These are phyloP conservation scores for Candida xiaguanensis DNA, from an alignment of 805 yeast species.

Conservation along the genomic window DNA sequence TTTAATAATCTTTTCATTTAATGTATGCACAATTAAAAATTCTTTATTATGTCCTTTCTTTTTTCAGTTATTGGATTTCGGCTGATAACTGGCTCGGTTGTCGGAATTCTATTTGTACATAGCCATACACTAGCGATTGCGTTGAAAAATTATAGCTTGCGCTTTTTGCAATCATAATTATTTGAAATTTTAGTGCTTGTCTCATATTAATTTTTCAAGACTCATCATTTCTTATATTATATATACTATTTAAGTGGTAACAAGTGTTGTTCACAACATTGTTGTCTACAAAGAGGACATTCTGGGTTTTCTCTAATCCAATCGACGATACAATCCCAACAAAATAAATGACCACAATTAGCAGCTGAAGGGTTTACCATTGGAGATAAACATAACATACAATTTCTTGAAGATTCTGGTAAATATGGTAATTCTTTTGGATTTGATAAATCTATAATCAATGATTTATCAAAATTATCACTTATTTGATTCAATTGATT, in stretches of 20 bases:
- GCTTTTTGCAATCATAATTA: background rate
- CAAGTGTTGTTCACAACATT: slow-evolving; percentile 57
- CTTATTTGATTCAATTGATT: slow-evolving; percentile 9
- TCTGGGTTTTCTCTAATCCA: slow-evolving; percentile 88
- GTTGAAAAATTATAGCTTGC: no score
- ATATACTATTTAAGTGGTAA: slow-evolving; percentile 40
- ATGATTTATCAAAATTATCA: slow-evolving; percentile 10
- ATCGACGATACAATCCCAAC: slow-evolving; percentile 87
- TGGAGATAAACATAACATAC: slow-evolving; percentile 78
- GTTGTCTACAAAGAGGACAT: slow-evolving; percentile 88
- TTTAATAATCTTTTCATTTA: no score
- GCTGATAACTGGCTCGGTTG: no score
- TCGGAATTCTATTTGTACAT: no score
- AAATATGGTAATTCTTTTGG: slow-evolving; percentile 59
- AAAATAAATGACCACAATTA: slow-evolving; percentile 87
- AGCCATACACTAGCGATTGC: no score
- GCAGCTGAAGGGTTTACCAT: slow-evolving; percentile 85
- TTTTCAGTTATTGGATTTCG: no score
- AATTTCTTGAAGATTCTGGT: slow-evolving; percentile 64
- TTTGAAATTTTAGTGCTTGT: no score
- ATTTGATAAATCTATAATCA: slow-evolving; percentile 53
- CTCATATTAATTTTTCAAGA: no score
- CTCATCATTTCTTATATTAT: no score
- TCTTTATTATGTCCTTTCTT: no score
- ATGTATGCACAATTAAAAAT: no score